phyloP scores from a whole-genome alignment of 169 alveolate species.

The Miamiensis avidus region DNA sequence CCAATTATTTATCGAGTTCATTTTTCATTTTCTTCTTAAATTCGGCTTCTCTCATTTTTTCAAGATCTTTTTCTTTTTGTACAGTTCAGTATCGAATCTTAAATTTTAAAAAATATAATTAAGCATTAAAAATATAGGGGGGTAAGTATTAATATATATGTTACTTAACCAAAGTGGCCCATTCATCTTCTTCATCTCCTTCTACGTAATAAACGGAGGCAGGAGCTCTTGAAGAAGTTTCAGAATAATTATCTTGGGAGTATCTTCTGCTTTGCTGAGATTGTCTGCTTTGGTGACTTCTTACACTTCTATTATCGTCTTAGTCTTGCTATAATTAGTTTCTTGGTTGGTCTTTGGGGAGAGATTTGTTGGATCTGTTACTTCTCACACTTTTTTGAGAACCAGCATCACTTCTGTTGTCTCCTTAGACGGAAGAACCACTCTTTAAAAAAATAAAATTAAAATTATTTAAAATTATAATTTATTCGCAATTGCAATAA shows the following conservation, averaged over 20 bases:
- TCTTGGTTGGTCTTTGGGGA: constrained; percentile 14
- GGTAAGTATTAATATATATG: too few species aligned
- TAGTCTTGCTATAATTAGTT: background rate
- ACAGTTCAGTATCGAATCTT: constrained; percentile 49
- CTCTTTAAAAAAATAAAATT: too few species aligned
- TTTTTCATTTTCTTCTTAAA: constrained; percentile 44
- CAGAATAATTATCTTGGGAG: constrained; percentile 19
- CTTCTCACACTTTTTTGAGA: constrained; percentile 3
- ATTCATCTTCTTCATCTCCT: constrained; percentile 52
- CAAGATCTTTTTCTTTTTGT: constrained; percentile 39
- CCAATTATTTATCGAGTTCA: constrained; percentile 43
- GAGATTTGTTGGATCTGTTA: background rate
- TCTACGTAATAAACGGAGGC: constrained; percentile 41
- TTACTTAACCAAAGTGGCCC: constrained; percentile 52
- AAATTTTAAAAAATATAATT: too few species aligned
- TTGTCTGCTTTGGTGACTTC: background rate
- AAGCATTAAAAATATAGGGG: too few species aligned
- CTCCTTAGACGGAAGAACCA: constrained; percentile 7
- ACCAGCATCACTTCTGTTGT: background rate
- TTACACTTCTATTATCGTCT: background rate
- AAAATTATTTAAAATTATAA: too few species aligned
- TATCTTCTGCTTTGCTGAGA: background rate
- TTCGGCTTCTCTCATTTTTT: constrained; percentile 25
- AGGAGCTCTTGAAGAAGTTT: constrained; percentile 46
- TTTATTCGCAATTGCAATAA: too few species aligned